Conservation (phyloP, 352 stramenopile species). For the Elongisporangium prolatum region DNA sequence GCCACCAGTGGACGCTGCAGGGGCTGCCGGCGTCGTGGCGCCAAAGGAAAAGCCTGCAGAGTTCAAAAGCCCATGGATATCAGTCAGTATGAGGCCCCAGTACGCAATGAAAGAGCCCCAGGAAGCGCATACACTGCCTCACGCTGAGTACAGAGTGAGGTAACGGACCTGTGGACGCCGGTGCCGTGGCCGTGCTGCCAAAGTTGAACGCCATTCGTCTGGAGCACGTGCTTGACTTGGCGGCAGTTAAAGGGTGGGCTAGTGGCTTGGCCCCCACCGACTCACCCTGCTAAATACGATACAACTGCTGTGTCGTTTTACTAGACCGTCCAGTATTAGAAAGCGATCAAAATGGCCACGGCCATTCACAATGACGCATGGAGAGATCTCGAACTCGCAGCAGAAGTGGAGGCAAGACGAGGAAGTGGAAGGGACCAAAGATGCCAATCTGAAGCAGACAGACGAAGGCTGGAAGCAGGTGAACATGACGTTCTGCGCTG, state of each 20-base stretch:
- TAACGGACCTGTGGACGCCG: background rate
- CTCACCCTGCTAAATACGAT: background rate
- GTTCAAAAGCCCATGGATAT: background rate
- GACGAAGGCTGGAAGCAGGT: slow-evolving; percentile 29
- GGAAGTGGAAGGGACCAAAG: background rate
- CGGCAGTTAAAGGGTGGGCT: background rate
- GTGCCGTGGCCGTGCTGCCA: background rate
- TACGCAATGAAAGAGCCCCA: background rate
- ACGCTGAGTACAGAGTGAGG: background rate
- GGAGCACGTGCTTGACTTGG: background rate
- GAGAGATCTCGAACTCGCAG: too few relatives aligned
- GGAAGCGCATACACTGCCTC: background rate
- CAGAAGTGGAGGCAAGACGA: too few relatives aligned
- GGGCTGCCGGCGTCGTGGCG: slow-evolving; percentile 12
- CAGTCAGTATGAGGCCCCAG: background rate
- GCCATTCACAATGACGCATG: background rate
- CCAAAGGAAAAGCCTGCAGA: slow-evolving; percentile 39
- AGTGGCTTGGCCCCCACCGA: background rate
- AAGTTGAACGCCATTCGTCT: background rate
- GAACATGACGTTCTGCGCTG: slow-evolving; percentile 23
- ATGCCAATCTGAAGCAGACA: background rate
- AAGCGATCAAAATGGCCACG: background rate
- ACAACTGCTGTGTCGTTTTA: background rate
- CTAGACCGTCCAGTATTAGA: background rate
- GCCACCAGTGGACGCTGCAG: slow-evolving; percentile 6